Percentiles rank a stretch among this genome's conserved stretches.
phyloP scores from a whole-genome alignment of 2,329 filamentous ascomycete genomes.

The Scytalidium sp. region DNA sequence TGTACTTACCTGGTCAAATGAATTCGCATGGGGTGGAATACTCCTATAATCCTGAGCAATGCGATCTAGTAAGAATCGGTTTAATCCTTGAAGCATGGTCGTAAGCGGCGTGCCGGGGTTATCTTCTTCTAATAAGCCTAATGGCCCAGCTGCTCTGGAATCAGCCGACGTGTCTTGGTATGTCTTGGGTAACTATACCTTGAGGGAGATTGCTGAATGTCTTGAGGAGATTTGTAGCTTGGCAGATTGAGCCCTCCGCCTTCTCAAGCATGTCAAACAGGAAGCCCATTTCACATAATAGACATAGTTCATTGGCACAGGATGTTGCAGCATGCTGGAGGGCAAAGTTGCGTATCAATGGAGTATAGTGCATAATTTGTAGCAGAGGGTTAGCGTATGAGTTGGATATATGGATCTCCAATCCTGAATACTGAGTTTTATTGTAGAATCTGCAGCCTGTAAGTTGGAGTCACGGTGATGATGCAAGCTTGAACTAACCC shows the following conservation, averaged over 20 bases:
- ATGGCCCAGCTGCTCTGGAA: slow-evolving; percentile 55
- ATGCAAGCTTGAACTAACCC: slow-evolving; percentile 51
- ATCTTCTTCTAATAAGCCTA: slow-evolving; percentile 85
- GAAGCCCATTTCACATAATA: slow-evolving; percentile 92
- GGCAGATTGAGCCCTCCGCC: slow-evolving; percentile 88
- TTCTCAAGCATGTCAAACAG: slow-evolving; percentile 98
- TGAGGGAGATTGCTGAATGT: slow-evolving; percentile 82
- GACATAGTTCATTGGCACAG: slow-evolving; percentile 78
- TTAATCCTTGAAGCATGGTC: slow-evolving; percentile 80
- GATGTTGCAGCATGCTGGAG: slow-evolving; percentile 84
- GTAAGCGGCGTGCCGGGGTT: slow-evolving; percentile 70
- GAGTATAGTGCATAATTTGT: slow-evolving; percentile 89
- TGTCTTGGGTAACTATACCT: slow-evolving; percentile 38
- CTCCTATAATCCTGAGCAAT: slow-evolving; percentile 74
- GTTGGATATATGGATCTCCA: slow-evolving; percentile 95
- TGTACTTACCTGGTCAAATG: slow-evolving; percentile 63
- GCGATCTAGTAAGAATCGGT: slow-evolving; percentile 80
- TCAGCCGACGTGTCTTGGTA: slow-evolving; percentile 20
- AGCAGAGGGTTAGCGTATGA: slow-evolving; percentile 93
- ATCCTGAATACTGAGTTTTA: slow-evolving; percentile 82
- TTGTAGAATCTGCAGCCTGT: slow-evolving; percentile 74
- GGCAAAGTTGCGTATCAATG: slow-evolving; percentile 81
- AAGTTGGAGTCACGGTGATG: slow-evolving; percentile 10
- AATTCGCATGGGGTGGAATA: slow-evolving; percentile 57
- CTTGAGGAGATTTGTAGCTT: slow-evolving; percentile 92